phyloP scores from a whole-genome alignment of 495 filamentous ascomycete genomes.

The Xylaria castorea region DNA sequence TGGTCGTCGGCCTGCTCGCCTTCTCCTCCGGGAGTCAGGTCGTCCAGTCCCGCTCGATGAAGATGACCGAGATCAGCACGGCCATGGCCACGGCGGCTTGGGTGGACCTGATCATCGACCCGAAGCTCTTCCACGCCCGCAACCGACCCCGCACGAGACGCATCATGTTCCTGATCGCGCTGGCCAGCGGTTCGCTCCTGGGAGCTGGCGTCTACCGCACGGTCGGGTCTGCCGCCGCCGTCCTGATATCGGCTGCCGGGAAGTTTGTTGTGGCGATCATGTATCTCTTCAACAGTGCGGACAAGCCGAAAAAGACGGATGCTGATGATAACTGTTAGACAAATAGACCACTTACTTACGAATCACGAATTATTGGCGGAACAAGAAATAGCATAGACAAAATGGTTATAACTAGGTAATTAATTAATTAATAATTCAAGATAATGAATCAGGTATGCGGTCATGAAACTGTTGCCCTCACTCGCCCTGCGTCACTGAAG shows the following conservation, averaged over 20 bases:
- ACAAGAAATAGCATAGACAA: neutral
- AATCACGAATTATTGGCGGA: constrained; percentile 12
- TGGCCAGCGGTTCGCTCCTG: constrained; percentile 60
- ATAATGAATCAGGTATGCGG: neutral
- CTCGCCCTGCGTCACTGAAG: neutral
- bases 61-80: constrained; percentile 69
- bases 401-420: neutral
- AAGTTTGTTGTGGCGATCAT: constrained; percentile 53
- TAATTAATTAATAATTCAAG: neutral
- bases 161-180: constrained; percentile 55
- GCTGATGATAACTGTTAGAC: constrained; percentile 33
- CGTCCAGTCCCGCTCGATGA: constrained; percentile 59
- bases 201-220: constrained; percentile 57
- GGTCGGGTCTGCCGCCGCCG: constrained; percentile 49
- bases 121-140: constrained; percentile 45
- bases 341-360: constrained; percentile 4
- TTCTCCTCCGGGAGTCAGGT: constrained; percentile 66
- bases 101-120: constrained; percentile 66
- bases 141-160: constrained; percentile 62
- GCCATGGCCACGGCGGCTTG: constrained; percentile 72
- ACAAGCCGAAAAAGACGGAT: constrained; percentile 38
- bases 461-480: neutral
- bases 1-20: constrained; percentile 59
- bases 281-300: constrained; percentile 51
- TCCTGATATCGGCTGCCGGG: constrained; percentile 51